These are phyloP conservation scores for Candida anutae DNA, from an alignment of 1,139 yeast genomes.

Conservation along the genomic window DNA sequence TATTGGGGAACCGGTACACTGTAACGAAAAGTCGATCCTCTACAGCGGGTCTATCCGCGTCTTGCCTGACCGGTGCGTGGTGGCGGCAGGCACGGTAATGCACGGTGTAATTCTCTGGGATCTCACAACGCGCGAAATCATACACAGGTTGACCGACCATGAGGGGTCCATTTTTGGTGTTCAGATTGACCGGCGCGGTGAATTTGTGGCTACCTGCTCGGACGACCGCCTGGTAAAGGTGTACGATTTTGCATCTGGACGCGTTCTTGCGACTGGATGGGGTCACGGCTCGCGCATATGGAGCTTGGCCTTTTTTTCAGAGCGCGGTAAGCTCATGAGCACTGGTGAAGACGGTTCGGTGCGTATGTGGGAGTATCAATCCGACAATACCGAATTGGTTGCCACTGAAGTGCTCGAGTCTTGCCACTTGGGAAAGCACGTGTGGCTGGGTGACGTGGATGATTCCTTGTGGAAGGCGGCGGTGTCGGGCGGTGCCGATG, in stretches of 20 bases:
- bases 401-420: constrained; percentile 36
- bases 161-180: constrained; percentile 91
- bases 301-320: constrained; percentile 55
- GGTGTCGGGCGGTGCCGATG: constrained; percentile 88
- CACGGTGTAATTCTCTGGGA: constrained; percentile 83
- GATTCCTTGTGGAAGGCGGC: constrained; percentile 33
- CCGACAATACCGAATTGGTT: constrained; percentile 14
- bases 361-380: constrained; percentile 59
- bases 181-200: constrained; percentile 49
- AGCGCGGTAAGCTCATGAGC: constrained; percentile 40
- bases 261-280: constrained; percentile 75
- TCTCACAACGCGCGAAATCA: constrained; percentile 30
- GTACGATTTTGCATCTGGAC: constrained; percentile 55
- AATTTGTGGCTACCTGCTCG: constrained; percentile 68
- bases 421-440: constrained; percentile 77
- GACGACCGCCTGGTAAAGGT: constrained; percentile 85
- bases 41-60: constrained; percentile 76
- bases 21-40: constrained; percentile 72
- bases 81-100: constrained; percentile 92
- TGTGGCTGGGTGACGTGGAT: constrained; percentile 74
- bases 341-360: constrained; percentile 87
- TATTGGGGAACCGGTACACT: constrained; percentile 32
- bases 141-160: constrained; percentile 61
- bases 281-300: constrained; percentile 95
- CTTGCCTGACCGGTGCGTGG: constrained; percentile 30